Percentiles rank a stretch among this genome's conserved stretches.
These are phyloP conservation scores for Phytophthora citrophthora DNA, from an alignment of 352 stramenopile genomes.

Conservation along the genomic window DNA sequence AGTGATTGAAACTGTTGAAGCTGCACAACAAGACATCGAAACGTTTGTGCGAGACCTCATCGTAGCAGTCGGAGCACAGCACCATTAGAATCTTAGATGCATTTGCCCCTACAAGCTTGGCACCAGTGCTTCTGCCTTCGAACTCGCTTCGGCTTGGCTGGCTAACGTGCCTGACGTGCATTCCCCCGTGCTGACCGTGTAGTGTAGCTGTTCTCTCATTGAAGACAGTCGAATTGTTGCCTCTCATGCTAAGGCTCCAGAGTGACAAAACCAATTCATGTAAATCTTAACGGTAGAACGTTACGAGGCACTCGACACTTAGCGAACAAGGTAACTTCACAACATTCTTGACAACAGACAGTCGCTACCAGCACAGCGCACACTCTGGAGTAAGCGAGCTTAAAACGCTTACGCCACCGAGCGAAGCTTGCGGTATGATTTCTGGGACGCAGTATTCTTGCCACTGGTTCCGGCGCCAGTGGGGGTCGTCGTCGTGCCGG, in stretches of 20 bases:
- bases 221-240: too few relatives aligned
- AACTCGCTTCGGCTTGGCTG: too few relatives aligned
- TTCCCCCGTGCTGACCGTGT: too few relatives aligned
- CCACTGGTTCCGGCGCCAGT: conserved; percentile 8
- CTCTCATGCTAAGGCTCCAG: too few relatives aligned
- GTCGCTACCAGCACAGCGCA: neutral
- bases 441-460: conserved; percentile 3
- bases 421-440: conserved; percentile 8
- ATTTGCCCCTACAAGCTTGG: too few relatives aligned
- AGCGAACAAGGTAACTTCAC: neutral
- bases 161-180: too few relatives aligned
- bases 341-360: neutral
- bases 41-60: conserved; percentile 23
- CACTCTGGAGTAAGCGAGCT: neutral
- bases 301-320: too few relatives aligned
- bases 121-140: too few relatives aligned
- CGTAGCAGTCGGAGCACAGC: conserved; percentile 2
- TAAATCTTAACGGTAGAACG: too few relatives aligned
- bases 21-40: conserved; percentile 40
- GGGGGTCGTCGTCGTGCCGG: neutral
- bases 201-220: too few relatives aligned
- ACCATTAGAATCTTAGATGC: neutral
- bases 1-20: conserved; percentile 88
- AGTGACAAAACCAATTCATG: too few relatives aligned
- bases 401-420: neutral